Evolutionary conservation across 2,329 filamentous ascomycete species (phyloP).

Genomic region (Mycosphaerelloides madeirae): DNA sequence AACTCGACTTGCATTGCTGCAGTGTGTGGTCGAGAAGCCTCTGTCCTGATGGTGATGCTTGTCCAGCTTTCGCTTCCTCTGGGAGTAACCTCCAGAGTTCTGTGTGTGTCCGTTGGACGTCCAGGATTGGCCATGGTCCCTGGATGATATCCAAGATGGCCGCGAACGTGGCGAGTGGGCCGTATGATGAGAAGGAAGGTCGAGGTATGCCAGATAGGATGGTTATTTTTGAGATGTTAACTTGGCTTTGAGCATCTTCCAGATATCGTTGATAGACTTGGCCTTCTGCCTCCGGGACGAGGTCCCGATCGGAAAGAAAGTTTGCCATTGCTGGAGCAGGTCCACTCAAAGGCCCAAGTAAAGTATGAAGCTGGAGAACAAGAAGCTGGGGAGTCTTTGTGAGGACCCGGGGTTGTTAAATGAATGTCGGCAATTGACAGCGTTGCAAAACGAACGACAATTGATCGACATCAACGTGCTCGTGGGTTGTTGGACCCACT

Average conservation of each 20-base stretch:
- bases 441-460: conserved; percentile 4
- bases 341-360: neutral
- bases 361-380: conserved; percentile 1
- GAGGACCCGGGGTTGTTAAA: conserved; percentile 2
- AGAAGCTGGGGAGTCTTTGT: neutral
- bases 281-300: conserved; percentile 10
- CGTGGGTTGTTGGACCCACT: conserved; percentile 2
- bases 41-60: conserved; percentile 11
- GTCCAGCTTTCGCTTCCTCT: conserved; percentile 33
- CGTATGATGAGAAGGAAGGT: conserved; percentile 18
- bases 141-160: conserved; percentile 19
- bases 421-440: conserved; percentile 5
- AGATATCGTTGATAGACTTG: conserved; percentile 9
- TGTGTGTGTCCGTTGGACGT: conserved; percentile 33
- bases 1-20: conserved; percentile 27
- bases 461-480: conserved; percentile 9
- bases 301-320: conserved; percentile 8
- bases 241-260: conserved; percentile 3
- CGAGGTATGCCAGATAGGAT: conserved; percentile 21
- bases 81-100: conserved; percentile 37
- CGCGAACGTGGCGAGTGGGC: conserved; percentile 24
- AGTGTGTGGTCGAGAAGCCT: conserved; percentile 19
- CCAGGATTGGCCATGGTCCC: conserved; percentile 28
- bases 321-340: conserved; percentile 8
- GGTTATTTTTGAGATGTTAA: conserved; percentile 1